A percentile compares a stretch with the other conserved stretches of the same genome.
These are phyloP conservation scores for Anthracocystis walkeri DNA, from an alignment of 1,284 basidiomycete genomes.

Conservation along the genomic window DNA sequence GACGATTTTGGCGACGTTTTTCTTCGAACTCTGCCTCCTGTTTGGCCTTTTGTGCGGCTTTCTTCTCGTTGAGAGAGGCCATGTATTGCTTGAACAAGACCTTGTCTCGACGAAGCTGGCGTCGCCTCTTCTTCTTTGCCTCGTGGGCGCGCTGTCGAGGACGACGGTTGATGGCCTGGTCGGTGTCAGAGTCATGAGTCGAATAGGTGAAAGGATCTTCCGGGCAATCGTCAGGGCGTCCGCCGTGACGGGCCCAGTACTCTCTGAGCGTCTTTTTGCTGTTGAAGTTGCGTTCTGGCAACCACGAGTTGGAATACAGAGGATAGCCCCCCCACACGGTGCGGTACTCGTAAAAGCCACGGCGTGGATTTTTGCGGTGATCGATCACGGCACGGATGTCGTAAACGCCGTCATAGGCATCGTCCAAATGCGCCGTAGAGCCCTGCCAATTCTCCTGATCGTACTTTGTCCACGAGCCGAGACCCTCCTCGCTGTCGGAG, in stretches of 20 bases:
- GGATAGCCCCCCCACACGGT: conserved; percentile 43
- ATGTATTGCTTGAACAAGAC: conserved; percentile 20
- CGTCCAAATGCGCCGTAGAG: conserved; percentile 26
- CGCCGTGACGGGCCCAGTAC: conserved; percentile 44
- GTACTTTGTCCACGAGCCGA: conserved; percentile 30
- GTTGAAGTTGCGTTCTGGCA: conserved; percentile 37
- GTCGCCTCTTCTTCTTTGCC: conserved; percentile 32
- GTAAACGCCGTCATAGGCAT: conserved; percentile 33
- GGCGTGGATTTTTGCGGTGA: conserved; percentile 38
- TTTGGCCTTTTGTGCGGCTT: conserved; percentile 6
- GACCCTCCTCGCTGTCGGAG: conserved; percentile 33
- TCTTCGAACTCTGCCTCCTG: conserved; percentile 20
- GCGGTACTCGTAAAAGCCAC: conserved; percentile 42
- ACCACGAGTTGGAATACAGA: conserved; percentile 40
- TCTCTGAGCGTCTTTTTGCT: conserved; percentile 22
- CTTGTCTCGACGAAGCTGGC: conserved; percentile 39
- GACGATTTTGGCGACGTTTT: conserved; percentile 10
- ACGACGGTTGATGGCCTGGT: conserved; percentile 29
- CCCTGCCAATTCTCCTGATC: conserved; percentile 47
- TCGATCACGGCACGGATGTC: conserved; percentile 35
- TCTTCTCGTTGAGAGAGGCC: conserved; percentile 20
- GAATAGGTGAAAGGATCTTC: conserved; percentile 13
- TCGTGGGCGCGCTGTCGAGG: conserved; percentile 39
- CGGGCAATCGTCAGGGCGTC: conserved; percentile 22
- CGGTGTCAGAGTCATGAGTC: conserved; percentile 38